Conservation (phyloP, 2,329 filamentous ascomycete species). For the Sarocladium kiliense region DNA sequence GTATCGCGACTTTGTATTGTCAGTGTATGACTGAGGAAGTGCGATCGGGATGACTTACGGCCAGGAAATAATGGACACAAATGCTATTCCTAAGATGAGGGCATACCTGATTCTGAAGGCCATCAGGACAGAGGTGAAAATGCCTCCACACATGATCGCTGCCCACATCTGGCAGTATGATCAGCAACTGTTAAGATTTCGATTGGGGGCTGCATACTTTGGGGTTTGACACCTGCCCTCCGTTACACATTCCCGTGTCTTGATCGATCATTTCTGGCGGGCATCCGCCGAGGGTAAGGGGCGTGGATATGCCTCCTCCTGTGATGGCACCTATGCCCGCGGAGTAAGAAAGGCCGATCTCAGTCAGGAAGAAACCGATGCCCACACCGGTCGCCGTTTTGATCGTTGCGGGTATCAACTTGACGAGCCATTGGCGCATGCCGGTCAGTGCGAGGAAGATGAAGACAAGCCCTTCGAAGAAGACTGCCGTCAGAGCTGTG, state of each 20-base stretch:
- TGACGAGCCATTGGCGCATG: constrained; percentile 68
- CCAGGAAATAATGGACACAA: constrained; percentile 72
- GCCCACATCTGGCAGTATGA: constrained; percentile 63
- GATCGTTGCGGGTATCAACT: constrained; percentile 58
- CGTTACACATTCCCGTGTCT: constrained; percentile 43
- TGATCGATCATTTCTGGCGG: constrained; percentile 45
- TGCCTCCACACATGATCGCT: constrained; percentile 73
- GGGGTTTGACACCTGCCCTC: constrained; percentile 70
- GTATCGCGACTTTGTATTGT: constrained; percentile 50
- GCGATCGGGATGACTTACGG: constrained; percentile 42
- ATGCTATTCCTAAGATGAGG: constrained; percentile 66
- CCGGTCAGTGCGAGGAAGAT: constrained; percentile 60
- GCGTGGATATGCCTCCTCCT: constrained; percentile 58
- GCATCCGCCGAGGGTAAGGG: constrained; percentile 74
- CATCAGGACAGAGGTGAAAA: constrained; percentile 78
- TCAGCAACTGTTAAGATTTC: background rate
- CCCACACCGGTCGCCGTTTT: constrained; percentile 62
- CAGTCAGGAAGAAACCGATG: constrained; percentile 59
- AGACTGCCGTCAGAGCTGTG: constrained; percentile 58
- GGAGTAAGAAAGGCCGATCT: constrained; percentile 67
- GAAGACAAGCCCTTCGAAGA: constrained; percentile 61
- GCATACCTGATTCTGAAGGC: constrained; percentile 70
- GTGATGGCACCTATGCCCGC: constrained; percentile 80
- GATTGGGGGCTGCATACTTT: constrained; percentile 41
- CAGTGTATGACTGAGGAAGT: background rate